Evolutionary conservation across 1,284 basidiomycete genomes (phyloP).

Genomic region (Peniophora sp.): DNA sequence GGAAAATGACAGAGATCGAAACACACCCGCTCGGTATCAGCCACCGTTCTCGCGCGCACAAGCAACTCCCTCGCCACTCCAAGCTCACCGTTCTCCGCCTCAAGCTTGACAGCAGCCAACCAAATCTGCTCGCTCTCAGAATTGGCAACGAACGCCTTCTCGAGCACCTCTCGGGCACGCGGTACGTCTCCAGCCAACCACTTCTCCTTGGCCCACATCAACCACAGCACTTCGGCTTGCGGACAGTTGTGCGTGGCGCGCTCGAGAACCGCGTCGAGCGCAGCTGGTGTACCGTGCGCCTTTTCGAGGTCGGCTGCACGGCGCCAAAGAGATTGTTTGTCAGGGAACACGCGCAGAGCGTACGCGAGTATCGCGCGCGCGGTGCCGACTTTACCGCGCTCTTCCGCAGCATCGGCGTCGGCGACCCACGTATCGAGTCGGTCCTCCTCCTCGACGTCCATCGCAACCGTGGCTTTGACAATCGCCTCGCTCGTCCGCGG

Average conservation of each 20-base stretch:
- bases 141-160: constrained; percentile 88
- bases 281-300: constrained; percentile 75
- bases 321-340: constrained; percentile 78
- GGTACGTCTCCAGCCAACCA: constrained; percentile 86
- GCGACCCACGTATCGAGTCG: constrained; percentile 84
- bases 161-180: constrained; percentile 81
- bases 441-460: constrained; percentile 95
- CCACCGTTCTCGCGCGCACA: constrained; percentile 81
- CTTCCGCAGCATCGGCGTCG: constrained; percentile 81
- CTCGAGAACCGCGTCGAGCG: constrained; percentile 76
- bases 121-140: constrained; percentile 96
- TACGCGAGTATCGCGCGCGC: constrained; percentile 86
- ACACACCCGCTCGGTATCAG: constrained; percentile 82
- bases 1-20: neutral
- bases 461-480: constrained; percentile 88
- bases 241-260: constrained; percentile 87
- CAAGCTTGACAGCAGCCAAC: constrained; percentile 94
- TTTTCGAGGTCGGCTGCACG: constrained; percentile 91
- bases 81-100: constrained; percentile 88
- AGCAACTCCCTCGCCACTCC: constrained; percentile 82
- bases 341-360: constrained; percentile 87
- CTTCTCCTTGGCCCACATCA: constrained; percentile 95
- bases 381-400: constrained; percentile 71
- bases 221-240: constrained; percentile 92
- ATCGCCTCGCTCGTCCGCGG: constrained; percentile 90